Evolutionary conservation across 495 filamentous ascomycete species (phyloP).

Genomic region (Bacidia rubella): DNA sequence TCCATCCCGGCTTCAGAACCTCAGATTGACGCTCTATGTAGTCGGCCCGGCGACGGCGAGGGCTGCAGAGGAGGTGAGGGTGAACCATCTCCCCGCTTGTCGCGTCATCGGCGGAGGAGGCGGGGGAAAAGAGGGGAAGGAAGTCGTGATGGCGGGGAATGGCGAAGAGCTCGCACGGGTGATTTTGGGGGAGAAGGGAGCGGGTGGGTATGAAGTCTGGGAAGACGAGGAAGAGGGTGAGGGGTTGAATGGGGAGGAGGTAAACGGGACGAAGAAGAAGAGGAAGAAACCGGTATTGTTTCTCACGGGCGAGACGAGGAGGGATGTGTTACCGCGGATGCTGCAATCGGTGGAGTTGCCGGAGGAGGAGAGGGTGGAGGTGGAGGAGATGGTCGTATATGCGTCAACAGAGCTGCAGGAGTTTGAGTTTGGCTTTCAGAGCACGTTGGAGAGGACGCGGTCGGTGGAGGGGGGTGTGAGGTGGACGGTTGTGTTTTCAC

Average conservation of each 20-base stretch:
- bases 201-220: slow-evolving; percentile 2
- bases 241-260: slow-evolving; percentile 17
- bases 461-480: slow-evolving; percentile 23
- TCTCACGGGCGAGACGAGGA: slow-evolving; percentile 68
- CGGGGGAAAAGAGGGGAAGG: slow-evolving; percentile 26
- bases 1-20: slow-evolving; percentile 23
- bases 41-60: slow-evolving; percentile 85
- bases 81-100: not conserved
- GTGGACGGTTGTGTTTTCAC: slow-evolving; percentile 93
- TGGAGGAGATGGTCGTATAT: slow-evolving; percentile 74
- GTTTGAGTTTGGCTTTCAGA: slow-evolving; percentile 53
- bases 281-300: slow-evolving; percentile 57
- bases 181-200: slow-evolving; percentile 51
- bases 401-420: slow-evolving; percentile 65
- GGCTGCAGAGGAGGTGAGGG: slow-evolving; percentile 39
- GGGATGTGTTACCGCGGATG: slow-evolving; percentile 77
- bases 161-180: slow-evolving; percentile 63
- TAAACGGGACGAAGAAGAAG: not conserved
- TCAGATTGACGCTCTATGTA: slow-evolving; percentile 57
- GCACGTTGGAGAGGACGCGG: slow-evolving; percentile 27
- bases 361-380: slow-evolving; percentile 33
- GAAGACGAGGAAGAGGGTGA: slow-evolving; percentile 41
- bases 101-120: slow-evolving; percentile 24
- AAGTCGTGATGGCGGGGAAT: slow-evolving; percentile 64
- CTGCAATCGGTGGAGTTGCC: slow-evolving; percentile 42